Conservation (phyloP, 345 rosid genomes). For the Populus ilicifolia region DNA sequence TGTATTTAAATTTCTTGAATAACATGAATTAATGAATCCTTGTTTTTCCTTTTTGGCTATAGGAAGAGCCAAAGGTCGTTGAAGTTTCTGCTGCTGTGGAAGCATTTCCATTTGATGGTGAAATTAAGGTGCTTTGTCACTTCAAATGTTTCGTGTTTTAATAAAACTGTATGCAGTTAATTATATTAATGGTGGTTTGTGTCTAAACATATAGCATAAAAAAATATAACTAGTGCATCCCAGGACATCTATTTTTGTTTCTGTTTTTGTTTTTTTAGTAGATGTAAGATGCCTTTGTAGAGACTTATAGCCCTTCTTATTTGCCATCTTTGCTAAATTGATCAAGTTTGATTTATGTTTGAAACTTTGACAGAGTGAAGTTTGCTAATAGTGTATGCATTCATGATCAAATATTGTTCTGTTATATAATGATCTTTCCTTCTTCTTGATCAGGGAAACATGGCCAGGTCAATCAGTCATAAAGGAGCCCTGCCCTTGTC, state of each 20-base stretch:
- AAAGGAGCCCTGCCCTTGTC: constrained; percentile 63
- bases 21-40: neutral
- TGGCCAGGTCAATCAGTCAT: constrained; percentile 28
- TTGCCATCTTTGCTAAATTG: neutral
- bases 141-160: constrained; percentile 1
- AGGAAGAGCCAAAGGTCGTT: constrained; percentile 24
- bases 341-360: neutral
- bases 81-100: constrained; percentile 18
- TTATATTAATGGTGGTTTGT: neutral
- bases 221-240: neutral
- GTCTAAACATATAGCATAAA: neutral
- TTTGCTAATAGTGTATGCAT: neutral
- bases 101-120: constrained; percentile 15
- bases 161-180: neutral
- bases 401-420: neutral
- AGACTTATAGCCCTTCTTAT: neutral
- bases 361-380: neutral
- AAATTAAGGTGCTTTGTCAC: constrained; percentile 19
- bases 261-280: neutral
- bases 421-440: constrained; percentile 1
- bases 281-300: neutral
- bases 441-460: constrained; percentile 37
- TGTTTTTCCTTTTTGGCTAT: neutral
- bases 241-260: neutral
- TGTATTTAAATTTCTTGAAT: constrained; percentile 4